These are phyloP conservation scores for Priceomyces haplophilus DNA, from an alignment of 805 yeast species.

Conservation along the genomic window DNA sequence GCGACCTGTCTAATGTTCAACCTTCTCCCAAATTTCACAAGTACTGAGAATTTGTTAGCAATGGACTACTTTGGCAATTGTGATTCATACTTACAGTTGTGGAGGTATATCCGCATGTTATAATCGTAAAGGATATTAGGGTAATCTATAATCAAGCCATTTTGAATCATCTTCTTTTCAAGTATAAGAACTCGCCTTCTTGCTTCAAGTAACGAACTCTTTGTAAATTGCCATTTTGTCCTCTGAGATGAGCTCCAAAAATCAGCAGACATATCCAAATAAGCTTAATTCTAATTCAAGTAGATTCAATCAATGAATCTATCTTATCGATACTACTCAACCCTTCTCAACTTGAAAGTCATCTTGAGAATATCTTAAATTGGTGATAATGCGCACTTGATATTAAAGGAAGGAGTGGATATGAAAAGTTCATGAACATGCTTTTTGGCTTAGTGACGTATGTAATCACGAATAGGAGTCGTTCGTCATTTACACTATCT, in stretches of 20 bases:
- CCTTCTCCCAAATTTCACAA: conserved; percentile 75
- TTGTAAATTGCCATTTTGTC: conserved; percentile 73
- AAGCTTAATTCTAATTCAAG: too few species aligned
- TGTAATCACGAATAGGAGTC: too few species aligned
- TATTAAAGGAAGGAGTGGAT: not conserved
- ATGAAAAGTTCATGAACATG: too few species aligned
- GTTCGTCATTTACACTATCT: too few species aligned
- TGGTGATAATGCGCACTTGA: not conserved
- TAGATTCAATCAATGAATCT: too few species aligned
- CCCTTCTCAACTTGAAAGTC: too few species aligned
- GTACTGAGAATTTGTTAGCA: conserved; percentile 27
- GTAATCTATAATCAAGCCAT: conserved; percentile 41
- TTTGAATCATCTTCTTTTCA: conserved; percentile 43
- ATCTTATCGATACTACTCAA: too few species aligned
- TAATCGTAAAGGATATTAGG: conserved; percentile 51
- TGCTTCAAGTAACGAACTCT: conserved; percentile 52
- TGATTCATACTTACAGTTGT: conserved; percentile 37
- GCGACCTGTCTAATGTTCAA: conserved; percentile 79
- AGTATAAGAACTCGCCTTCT: conserved; percentile 39
- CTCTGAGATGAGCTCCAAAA: conserved; percentile 87
- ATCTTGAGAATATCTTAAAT: too few species aligned
- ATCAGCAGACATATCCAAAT: conserved; percentile 63
- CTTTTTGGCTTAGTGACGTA: too few species aligned
- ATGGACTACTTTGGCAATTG: not conserved
- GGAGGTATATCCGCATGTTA: conserved; percentile 74